phyloP scores from a whole-genome alignment of 179 eudicot species.

The Drosera spatulata region DNA sequence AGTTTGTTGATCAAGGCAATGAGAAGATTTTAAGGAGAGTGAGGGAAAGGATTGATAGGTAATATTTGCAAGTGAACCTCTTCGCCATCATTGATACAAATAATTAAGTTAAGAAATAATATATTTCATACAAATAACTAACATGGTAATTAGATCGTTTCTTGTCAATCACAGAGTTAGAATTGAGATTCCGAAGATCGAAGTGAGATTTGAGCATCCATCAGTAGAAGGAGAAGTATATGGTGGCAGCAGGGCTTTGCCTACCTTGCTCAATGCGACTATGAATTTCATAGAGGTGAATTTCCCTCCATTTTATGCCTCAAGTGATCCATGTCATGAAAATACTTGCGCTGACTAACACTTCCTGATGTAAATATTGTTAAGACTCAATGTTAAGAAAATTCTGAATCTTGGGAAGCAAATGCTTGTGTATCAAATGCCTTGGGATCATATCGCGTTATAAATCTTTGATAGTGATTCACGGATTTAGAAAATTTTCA shows the following conservation, averaged over 20 bases:
- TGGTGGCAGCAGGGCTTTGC: constrained; percentile 72
- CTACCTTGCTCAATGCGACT: constrained; percentile 55
- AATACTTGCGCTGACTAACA: too few relatives aligned
- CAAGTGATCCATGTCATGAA: too few relatives aligned
- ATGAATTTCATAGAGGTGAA: constrained; percentile 60
- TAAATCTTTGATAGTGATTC: too few relatives aligned
- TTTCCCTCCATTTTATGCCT: too few relatives aligned
- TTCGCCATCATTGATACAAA: neutral
- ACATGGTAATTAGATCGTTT: neutral
- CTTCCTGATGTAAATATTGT: too few relatives aligned
- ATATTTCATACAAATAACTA: neutral
- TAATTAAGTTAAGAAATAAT: neutral
- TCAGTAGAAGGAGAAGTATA: constrained; percentile 56
- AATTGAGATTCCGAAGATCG: constrained; percentile 67
- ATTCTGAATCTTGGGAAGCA: too few relatives aligned
- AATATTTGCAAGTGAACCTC: neutral
- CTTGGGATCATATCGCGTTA: too few relatives aligned
- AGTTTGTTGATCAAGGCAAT: constrained; percentile 54
- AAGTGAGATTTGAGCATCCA: constrained; percentile 58
- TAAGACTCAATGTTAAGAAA: too few relatives aligned
- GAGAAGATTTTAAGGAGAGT: constrained; percentile 49
- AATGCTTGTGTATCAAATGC: too few relatives aligned
- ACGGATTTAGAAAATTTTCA: too few relatives aligned
- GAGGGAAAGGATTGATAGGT: constrained; percentile 66
- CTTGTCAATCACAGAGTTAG: constrained; percentile 39